These are phyloP conservation scores for Fusarium illudens DNA, from an alignment of 2,329 filamentous ascomycete genomes.

Conservation along the genomic window DNA sequence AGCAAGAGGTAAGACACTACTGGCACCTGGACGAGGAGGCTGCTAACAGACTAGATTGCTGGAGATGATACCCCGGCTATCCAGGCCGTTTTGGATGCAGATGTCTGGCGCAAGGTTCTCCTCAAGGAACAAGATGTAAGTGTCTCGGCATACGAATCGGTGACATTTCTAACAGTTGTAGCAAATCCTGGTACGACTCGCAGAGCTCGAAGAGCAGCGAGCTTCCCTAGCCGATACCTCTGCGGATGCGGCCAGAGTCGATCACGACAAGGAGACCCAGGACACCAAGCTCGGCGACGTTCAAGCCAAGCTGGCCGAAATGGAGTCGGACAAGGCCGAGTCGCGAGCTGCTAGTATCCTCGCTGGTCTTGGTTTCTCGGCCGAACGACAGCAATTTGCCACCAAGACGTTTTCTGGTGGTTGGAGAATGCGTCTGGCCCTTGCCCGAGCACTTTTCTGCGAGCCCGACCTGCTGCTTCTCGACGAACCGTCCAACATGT, in stretches of 20 bases:
- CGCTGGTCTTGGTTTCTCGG: constrained; percentile 94
- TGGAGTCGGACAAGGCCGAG: constrained; percentile 99
- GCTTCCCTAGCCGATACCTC: constrained; percentile 89
- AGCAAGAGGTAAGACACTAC: constrained; percentile 79
- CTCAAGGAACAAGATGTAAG: constrained; percentile 85
- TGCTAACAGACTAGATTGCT: constrained; percentile 68
- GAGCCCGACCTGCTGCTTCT: constrained; percentile 95
- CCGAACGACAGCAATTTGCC: constrained; percentile 88
- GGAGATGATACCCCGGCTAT: constrained; percentile 95
- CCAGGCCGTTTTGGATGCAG: constrained; percentile 94
- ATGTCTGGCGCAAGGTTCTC: constrained; percentile 97
- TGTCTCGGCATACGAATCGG: constrained; percentile 14
- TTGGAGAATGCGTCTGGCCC: constrained; percentile 98
- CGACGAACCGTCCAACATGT: constrained; percentile 99
- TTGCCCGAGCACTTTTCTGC: constrained; percentile 95
- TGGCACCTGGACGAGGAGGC: background rate
- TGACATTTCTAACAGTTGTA: constrained; percentile 47
- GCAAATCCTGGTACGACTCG: constrained; percentile 81
- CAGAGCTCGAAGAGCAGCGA: constrained; percentile 79
- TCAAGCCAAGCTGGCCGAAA: constrained; percentile 90
- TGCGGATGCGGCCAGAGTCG: constrained; percentile 83
- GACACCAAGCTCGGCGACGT: constrained; percentile 92
- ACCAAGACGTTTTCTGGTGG: constrained; percentile 99
- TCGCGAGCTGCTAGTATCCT: constrained; percentile 94
- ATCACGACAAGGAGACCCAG: constrained; percentile 86